Evolutionary conservation across 305 asterid genomes (phyloP), one percentile per base, ranked within the genome.

Genomic region (Plantago lanceolata): DNA sequence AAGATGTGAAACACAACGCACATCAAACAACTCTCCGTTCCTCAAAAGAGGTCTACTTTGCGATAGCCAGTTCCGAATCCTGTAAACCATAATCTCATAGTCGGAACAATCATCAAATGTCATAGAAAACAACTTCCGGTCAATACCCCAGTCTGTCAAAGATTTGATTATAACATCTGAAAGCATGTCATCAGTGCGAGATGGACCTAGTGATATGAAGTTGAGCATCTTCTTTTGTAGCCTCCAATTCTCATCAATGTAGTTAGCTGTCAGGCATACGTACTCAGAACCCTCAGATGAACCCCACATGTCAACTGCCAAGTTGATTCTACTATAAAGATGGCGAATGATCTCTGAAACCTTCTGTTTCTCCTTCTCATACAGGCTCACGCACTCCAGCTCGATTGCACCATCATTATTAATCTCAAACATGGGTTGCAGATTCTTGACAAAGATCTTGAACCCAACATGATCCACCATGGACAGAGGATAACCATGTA

Each of bases 381-480:
- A 87, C 53, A 93, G 80, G 53, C 82, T 35, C 84, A 87, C 73
- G 61, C 98, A 93, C 70, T 92, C 97, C 14, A 75, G 69, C 76
- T 89, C 98, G 72, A 88, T 69, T 52, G 80, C 79, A 59, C 75
- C 85, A 75, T 68, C 78, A 57, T 69, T 69, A 71, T 84, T 78
- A 54, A 84, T 76, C 66, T 89, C 98, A 78, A 93, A 93, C 77
- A 86, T 53, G 45, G 98, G 98, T 76, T 89, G 97, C 72, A 93
- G 80, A 79, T 87, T 87, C 83, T 82, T 93, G 64, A 85, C 87
- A 50, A 93, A 93, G 71, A 78, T 69, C 76, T 83, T 81, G 81
- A 93, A 89, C 53, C 98, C 97, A 44, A 76, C 77, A 80, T 89
- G 93, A 65, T 89, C 95, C 70, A 84, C 95, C 95, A 93, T 93